Evolutionary conservation across 108 stramenopile genomes (phyloP), one percentile per base, ranked within the genome.

Genomic region (Pseudonitzschia delicatissima): DNA sequence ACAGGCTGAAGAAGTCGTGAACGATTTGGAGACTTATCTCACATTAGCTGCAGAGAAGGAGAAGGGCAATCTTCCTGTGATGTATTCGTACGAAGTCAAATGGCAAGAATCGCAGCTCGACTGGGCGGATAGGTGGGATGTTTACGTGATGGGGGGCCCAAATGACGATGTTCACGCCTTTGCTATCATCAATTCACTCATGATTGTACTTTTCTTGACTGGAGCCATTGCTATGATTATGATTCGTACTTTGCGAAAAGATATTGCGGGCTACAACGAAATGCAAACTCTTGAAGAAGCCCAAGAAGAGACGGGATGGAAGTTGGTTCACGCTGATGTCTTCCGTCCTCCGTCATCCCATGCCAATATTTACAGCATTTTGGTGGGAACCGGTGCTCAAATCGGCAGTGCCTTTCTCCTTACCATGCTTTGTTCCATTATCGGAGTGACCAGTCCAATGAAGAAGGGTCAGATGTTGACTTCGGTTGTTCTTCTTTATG

Each of bases 61-160:
- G 45, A 5, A 15, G 15, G 69, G 73, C 49, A 42, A 63, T 13
- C 55, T 79, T 6, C 59, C 64, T 12, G 68, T 83, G 31, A 68
- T 76, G 23, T 96, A 82, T 82, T 95, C 96, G 15, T 98, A 98
- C 62, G 98, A 98, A 71, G 96, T 99, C 8, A 64, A 87, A 20
- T 99, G 97, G 97, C 67, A 82, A 45, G 52, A 83, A 29, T 81
- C 79, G 50, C 71, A 77, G 28, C 82, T 90, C 51, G 80, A 80
- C 12, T 99, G 99, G 98, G 79, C 96, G 6, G 87, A 93, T 69
- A 87, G 99, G 37, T 99, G 99, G 99, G 99, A 99, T 78, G 85
- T 98, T 20, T 99, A 98, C 82, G 75, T 99, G 57, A 83, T 88
- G 69, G 92, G 92, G 57, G 78, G 87, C 36, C 82, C 82, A 3